Evolutionary conservation across 495 filamentous ascomycete genomes (phyloP).

Genomic region (Thermothielavioides terrestris): DNA sequence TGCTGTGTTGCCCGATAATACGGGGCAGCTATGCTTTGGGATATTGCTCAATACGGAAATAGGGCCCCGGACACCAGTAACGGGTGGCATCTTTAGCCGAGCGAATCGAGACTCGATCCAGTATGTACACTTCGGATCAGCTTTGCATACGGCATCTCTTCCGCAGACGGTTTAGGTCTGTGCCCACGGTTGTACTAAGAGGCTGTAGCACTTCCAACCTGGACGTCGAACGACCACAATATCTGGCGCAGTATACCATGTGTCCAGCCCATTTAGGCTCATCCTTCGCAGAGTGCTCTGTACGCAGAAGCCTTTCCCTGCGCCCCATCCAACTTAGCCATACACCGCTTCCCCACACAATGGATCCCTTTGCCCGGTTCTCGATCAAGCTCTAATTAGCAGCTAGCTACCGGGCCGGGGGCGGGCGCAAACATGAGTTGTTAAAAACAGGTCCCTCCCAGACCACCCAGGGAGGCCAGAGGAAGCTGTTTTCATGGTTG

Average conservation of each 20-base stretch:
- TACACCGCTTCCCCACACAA: constrained; percentile 11
- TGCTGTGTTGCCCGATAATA: not conserved
- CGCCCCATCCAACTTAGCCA: constrained; percentile 7
- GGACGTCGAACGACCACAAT: not conserved
- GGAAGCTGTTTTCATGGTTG: not conserved
- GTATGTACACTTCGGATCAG: not conserved
- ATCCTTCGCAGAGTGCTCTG: not conserved
- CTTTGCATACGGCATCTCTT: no score
- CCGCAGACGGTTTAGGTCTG: no score
- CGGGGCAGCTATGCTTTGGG: not conserved
- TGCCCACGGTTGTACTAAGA: no score
- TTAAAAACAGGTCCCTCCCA: not conserved
- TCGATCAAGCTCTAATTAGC: not conserved
- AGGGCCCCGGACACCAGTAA: not conserved
- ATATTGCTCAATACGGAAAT: constrained; percentile 4
- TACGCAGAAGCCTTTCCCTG: not conserved
- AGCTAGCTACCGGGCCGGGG: not conserved
- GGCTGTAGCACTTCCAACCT: no score
- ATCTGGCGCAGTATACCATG: not conserved
- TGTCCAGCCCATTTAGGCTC: not conserved
- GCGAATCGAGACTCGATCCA: not conserved
- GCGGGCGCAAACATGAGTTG: no score
- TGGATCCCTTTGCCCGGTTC: constrained; percentile 12
- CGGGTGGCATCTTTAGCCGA: constrained; percentile 6
- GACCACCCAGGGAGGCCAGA: no score